These are phyloP conservation scores for Yarrowia hollandica DNA, from an alignment of 805 yeast genomes.

Conservation along the genomic window DNA sequence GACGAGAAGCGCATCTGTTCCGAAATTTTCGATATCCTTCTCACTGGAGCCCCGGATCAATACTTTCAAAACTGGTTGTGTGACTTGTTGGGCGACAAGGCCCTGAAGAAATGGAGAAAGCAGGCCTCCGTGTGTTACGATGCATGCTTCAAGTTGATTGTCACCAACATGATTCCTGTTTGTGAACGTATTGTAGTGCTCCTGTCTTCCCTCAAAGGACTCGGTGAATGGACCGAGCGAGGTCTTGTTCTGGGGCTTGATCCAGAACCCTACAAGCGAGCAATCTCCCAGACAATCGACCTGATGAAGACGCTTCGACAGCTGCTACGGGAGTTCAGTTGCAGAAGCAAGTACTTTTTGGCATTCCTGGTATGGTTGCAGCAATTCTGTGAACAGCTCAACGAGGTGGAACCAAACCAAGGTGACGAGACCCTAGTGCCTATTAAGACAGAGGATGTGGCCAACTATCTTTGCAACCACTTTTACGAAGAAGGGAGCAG, in stretches of 20 bases:
- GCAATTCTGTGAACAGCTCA: constrained; percentile 17
- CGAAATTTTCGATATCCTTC: constrained; percentile 46
- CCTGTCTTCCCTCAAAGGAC: constrained; percentile 48
- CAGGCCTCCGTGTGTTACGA: constrained; percentile 50
- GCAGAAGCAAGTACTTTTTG: constrained; percentile 14
- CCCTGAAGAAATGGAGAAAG: constrained; percentile 50
- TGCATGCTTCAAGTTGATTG: constrained; percentile 45
- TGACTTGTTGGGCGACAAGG: constrained; percentile 58
- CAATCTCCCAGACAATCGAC: constrained; percentile 6
- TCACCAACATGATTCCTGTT: constrained; percentile 50
- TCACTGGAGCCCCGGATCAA: constrained; percentile 53
- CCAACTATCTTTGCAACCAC: constrained; percentile 15
- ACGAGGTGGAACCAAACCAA: constrained; percentile 23
- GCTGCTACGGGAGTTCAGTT: constrained; percentile 2
- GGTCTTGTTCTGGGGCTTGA: constrained; percentile 34
- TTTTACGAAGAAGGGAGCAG: constrained; percentile 11
- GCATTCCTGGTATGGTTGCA: constrained; percentile 22
- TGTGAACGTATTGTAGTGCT: constrained; percentile 51
- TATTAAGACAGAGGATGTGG: constrained; percentile 21
- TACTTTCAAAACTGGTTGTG: constrained; percentile 51
- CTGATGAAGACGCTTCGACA: constrained; percentile 8
- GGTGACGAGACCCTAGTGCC: constrained; percentile 23
- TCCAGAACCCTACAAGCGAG: constrained; percentile 14
- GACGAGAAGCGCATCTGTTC: constrained; percentile 35
- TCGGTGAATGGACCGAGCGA: constrained; percentile 46